Evolutionary conservation across 1,139 yeast genomes (phyloP).

Genomic region (Zygoascus meyerae): DNA sequence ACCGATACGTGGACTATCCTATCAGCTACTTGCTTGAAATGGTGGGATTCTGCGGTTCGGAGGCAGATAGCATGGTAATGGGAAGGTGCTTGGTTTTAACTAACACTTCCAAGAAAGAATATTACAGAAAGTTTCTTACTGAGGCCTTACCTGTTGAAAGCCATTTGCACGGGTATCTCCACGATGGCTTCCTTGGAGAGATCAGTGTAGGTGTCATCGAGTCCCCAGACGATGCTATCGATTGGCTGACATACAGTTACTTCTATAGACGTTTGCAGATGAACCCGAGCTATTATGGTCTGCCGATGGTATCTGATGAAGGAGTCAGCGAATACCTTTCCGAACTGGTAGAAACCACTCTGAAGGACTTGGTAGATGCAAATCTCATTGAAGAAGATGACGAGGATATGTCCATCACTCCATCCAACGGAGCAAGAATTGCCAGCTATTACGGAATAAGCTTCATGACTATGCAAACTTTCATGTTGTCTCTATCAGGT

Average conservation of each 20-base stretch:
- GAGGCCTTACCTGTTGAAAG: constrained; percentile 87
- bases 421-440: constrained; percentile 67
- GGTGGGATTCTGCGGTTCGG: constrained; percentile 45
- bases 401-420: constrained; percentile 42
- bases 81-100: constrained; percentile 55
- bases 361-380: constrained; percentile 57
- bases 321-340: constrained; percentile 80
- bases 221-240: constrained; percentile 78
- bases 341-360: constrained; percentile 69
- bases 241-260: constrained; percentile 81
- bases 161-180: constrained; percentile 49
- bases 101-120: constrained; percentile 48
- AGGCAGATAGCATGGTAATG: constrained; percentile 14
- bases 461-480: constrained; percentile 58
- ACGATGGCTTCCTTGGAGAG: constrained; percentile 67
- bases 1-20: constrained; percentile 62
- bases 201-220: constrained; percentile 60
- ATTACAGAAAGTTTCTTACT: constrained; percentile 63
- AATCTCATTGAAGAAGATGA: constrained; percentile 54
- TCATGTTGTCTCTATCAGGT: constrained; percentile 47
- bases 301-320: constrained; percentile 53
- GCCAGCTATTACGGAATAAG: constrained; percentile 67
- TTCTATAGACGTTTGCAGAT: constrained; percentile 73
- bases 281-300: constrained; percentile 87
- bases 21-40: constrained; percentile 63